phyloP scores from a whole-genome alignment of 2,329 filamentous ascomycete species.

The Colletotrichum chrysophilum region DNA sequence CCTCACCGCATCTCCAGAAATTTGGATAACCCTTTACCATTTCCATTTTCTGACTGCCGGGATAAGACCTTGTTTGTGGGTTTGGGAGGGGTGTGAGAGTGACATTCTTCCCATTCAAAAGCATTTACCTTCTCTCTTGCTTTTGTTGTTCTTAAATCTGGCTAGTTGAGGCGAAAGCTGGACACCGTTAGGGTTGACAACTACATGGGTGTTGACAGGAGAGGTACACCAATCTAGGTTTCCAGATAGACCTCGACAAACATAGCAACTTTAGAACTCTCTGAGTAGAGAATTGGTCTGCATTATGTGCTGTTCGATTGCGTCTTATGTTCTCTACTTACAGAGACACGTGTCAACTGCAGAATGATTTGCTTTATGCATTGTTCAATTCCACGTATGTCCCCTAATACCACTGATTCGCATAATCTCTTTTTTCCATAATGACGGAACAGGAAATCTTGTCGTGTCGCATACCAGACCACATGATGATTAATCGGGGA shows the following conservation, averaged over 20 bases:
- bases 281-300: neutral
- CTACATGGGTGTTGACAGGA: neutral
- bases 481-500: neutral
- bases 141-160: neutral
- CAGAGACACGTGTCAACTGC: neutral
- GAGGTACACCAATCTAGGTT: neutral
- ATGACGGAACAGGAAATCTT: neutral
- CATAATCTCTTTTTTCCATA: neutral
- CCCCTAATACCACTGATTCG: neutral
- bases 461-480: neutral
- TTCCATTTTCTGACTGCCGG: neutral
- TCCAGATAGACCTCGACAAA: neutral
- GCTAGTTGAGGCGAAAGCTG: neutral
- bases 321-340: neutral
- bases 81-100: neutral
- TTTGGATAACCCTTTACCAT: neutral
- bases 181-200: neutral
- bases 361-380: neutral
- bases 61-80: neutral
- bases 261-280: neutral
- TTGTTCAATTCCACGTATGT: neutral
- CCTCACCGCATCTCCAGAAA: neutral
- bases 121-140: neutral
- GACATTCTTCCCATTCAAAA: neutral
- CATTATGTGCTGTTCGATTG: neutral